Base-by-base conservation (phyloP, 208 protist species). In the Wallacemonas collosoma region DNA sequence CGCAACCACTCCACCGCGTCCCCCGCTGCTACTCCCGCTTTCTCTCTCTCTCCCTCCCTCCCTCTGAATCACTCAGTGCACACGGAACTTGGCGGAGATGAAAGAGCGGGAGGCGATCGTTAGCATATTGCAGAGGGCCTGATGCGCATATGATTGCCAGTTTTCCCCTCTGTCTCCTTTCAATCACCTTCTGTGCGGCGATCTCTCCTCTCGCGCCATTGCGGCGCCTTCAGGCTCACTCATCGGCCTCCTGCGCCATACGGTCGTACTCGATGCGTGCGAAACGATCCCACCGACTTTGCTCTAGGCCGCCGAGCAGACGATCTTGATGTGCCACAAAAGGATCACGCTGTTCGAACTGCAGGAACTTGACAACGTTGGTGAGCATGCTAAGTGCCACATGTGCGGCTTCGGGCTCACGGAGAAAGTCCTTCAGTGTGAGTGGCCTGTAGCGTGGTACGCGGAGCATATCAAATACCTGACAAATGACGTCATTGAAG, bases 391-490 rank as follows among this genome's bases (percentile, higher is more conserved):
- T 98, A 55, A 98, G 92, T 36, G 86, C 77, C 51, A 99, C 90
- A 50, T 79, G 76, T 1, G 87, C 88, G 2, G 87, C 84, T 45
- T 97, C 81, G 11, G 81, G 83, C 63, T 91, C 96, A 1, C 66
- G 67, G 51, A 98, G 77, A 40, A 99, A 70, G 85, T 99, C 97
- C 0, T 68, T 44, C 15, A 99, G 75, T 6, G 78, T 82, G 12
- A 99, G 75, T 17, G 85, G 83, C 47, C 76, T 76, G 45, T 81
- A 69, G 43, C 60, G 67, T 2, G 68, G 61, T 38, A 89, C 81
- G 45, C 84, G 83, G 54, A 98, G 75, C 94, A 98, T 96, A 82
- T 98, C 97, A 54, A 95, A 91, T 48, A 98, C 85, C 79, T 99
- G 98, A 77, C 97, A 98, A 35, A 97, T 62, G 7, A 98, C 81